Conservation (phyloP, 129 eudicot species). For the Ambrosia artemisiifolia region DNA sequence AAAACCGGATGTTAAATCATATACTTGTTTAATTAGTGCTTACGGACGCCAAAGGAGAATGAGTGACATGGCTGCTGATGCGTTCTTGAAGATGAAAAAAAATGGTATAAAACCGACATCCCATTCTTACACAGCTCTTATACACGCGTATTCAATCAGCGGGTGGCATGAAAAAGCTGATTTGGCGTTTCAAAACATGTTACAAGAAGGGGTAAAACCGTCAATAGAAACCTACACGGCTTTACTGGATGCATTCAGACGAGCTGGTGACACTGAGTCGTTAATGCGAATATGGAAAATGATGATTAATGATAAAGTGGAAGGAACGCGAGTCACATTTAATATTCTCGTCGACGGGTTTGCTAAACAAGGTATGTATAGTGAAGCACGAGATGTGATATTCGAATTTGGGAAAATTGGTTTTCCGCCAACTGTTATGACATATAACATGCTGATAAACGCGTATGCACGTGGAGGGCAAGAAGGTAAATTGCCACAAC, state of each 20-base stretch:
- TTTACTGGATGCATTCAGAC: constrained; percentile 74
- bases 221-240: constrained; percentile 86
- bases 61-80: constrained; percentile 91
- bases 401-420: constrained; percentile 81
- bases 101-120: constrained; percentile 78
- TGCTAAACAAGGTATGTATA: constrained; percentile 78
- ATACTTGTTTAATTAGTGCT: constrained; percentile 78
- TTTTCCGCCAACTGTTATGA: constrained; percentile 76
- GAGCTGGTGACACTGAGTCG: constrained; percentile 77
- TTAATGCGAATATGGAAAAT: constrained; percentile 75
- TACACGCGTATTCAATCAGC: constrained; percentile 73
- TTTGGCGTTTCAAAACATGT: constrained; percentile 69
- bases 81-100: constrained; percentile 79
- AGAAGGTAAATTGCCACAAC: constrained; percentile 68
- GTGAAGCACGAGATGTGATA: constrained; percentile 84
- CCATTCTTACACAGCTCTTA: constrained; percentile 81
- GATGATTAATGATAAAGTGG: constrained; percentile 78
- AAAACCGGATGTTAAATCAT: constrained; percentile 72
- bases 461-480: constrained; percentile 91
- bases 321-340: constrained; percentile 83
- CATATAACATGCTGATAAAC: constrained; percentile 89
- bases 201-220: constrained; percentile 65
- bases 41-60: constrained; percentile 77
- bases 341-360: constrained; percentile 84
- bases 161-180: constrained; percentile 95